Percentiles rank a stretch among this genome's conserved stretches.
Conservation (phyloP, 179 eudicot species). For the Carnegiea gigantea region DNA sequence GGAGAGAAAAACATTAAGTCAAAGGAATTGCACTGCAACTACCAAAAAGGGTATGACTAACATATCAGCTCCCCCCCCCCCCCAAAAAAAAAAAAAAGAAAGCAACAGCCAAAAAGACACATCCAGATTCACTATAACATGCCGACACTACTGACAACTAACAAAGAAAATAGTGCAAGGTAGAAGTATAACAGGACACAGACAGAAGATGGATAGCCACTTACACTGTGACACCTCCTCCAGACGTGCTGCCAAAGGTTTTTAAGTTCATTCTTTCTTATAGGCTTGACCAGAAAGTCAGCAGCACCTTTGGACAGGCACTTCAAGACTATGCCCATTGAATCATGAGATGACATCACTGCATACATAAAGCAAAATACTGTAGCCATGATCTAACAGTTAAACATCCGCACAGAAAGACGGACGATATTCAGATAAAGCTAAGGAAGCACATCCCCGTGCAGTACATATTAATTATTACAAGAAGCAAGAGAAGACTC, state of each 20-base stretch:
- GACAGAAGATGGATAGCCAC: slow-evolving; percentile 27
- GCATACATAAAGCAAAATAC: slow-evolving; percentile 29
- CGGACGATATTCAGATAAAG: neutral
- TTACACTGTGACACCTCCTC: slow-evolving; percentile 94
- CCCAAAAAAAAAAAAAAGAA: neutral
- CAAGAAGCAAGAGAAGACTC: slow-evolving; percentile 26
- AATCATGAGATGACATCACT: slow-evolving; percentile 87
- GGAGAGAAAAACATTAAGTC: slow-evolving; percentile 12
- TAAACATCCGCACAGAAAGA: neutral
- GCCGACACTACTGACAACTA: neutral
- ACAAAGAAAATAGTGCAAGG: neutral
- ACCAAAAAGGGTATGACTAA: neutral
- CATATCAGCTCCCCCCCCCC: neutral
- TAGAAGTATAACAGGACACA: neutral
- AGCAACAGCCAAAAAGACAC: neutral
- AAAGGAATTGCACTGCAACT: neutral
- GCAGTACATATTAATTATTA: neutral
- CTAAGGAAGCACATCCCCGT: neutral
- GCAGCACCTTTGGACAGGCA: slow-evolving; percentile 92
- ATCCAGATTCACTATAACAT: neutral
- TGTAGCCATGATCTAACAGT: slow-evolving; percentile 26
- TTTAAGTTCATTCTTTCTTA: slow-evolving; percentile 90
- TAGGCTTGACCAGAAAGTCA: slow-evolving; percentile 91
- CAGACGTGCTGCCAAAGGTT: slow-evolving; percentile 98
- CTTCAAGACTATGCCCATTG: slow-evolving; percentile 84